These are phyloP conservation scores for Fraxinus cuspidata DNA, from an alignment of 257 asterid genomes.

Conservation along the genomic window DNA sequence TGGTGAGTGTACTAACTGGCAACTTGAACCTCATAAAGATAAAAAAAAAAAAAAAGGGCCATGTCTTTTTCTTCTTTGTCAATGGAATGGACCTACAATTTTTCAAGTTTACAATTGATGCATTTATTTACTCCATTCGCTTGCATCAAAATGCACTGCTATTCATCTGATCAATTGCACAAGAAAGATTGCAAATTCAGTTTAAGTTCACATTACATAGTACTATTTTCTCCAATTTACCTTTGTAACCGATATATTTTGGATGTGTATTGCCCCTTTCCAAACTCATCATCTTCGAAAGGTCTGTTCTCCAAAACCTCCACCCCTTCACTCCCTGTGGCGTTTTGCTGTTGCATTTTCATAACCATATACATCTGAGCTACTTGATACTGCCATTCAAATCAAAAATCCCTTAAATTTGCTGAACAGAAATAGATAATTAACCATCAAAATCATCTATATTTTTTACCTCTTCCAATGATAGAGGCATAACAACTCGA, in stretches of 20 bases:
- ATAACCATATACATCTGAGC: conserved; percentile 89
- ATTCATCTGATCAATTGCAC: background rate
- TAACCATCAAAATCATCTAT: background rate
- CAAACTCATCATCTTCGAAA: conserved; percentile 65
- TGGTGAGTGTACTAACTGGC: background rate
- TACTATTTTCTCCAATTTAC: conserved; percentile 34
- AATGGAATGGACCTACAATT: background rate
- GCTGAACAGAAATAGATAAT: background rate
- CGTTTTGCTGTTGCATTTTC: conserved; percentile 91
- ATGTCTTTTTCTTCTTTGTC: background rate
- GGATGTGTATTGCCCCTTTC: conserved; percentile 81
- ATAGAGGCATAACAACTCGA: conserved; percentile 87
- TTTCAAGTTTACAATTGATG: background rate
- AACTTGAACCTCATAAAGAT: background rate
- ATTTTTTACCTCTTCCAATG: conserved; percentile 81
- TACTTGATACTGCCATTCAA: conserved; percentile 66
- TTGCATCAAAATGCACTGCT: background rate
- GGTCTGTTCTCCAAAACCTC: conserved; percentile 85
- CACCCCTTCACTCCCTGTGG: conserved; percentile 80
- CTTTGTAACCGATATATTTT: conserved; percentile 75
- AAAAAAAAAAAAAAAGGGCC: background rate
- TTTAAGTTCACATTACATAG: background rate
- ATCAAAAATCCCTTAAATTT: background rate
- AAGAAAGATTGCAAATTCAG: background rate
- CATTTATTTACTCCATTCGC: background rate